A percentile compares a stretch with the other conserved stretches of the same genome.
Conservation (phyloP, 352 stramenopile genomes). For the Phytophthora melonis region DNA sequence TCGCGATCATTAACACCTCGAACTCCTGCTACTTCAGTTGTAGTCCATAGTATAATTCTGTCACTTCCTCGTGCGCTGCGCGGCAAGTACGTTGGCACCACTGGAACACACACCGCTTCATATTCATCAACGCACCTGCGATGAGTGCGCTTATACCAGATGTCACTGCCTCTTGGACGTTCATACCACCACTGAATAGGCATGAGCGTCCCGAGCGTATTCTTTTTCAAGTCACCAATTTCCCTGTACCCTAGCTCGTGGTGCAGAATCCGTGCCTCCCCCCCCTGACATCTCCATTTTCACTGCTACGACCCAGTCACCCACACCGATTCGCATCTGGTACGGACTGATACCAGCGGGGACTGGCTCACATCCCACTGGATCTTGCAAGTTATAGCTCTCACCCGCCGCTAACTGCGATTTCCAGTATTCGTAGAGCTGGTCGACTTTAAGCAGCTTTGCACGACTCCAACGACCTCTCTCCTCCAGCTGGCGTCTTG, state of each 20-base stretch:
- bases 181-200: conserved; percentile 13
- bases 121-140: too few species aligned
- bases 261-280: background rate
- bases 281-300: background rate
- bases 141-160: too few species aligned
- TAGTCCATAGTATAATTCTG: too few species aligned
- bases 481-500: background rate
- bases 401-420: background rate
- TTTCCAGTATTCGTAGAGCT: background rate
- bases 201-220: background rate
- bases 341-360: background rate
- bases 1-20: too few species aligned
- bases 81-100: too few species aligned
- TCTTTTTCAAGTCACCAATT: background rate
- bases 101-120: too few species aligned
- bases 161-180: background rate
- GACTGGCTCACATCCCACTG: background rate
- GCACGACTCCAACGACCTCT: background rate
- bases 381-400: background rate
- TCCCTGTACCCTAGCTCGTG: background rate
- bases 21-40: too few species aligned
- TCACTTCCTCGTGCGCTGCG: too few species aligned
- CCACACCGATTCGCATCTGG: background rate
- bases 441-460: too few species aligned
- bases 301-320: conserved; percentile 1